Base-by-base conservation (phyloP, 345 rosid genomes). In the Erucastrum elatum region DNA sequence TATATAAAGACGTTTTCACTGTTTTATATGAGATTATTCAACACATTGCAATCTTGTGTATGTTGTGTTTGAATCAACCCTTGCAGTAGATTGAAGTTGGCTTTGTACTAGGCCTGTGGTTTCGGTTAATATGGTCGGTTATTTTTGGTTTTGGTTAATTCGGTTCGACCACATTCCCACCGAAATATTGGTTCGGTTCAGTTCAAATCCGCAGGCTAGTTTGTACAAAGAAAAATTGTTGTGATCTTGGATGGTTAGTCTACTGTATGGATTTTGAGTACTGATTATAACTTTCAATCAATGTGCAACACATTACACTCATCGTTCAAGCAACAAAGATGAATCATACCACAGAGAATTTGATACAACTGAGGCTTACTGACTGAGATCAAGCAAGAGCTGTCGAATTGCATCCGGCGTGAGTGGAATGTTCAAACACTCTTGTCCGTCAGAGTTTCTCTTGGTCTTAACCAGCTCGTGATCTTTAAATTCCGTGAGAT, bases 401-500 rank as follows among this genome's bases (percentile, higher is more conserved):
- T 91, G 94, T 53, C 82, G 82, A 4, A 93, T 82, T 10, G 96
- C 91, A 41, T 91, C 96, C 0, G 81, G 63, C 6, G 98, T 41
- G 53, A 95, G 97, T 74, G 92, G 92, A 73, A 93, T 86, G 62
- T 75, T 81, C 56, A 93, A 81, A 89, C 98, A 93, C 76, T 93
- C 99, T 82, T 93, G 98, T 46, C 98, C 98, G 80, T 95, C 98
- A 0, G 86, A 64, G 72, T 85, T 81, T 85, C 90, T 87, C 83
- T 80, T 87, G 53, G 85, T 89, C 87, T 91, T 95, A 39, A 95
- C 94, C 69, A 95, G 84, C 65, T 93, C 98, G 13, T 91, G 98
- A 84, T 95, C 99, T 84, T 91, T 95, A 78, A 91, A 91, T 71
- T 95, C 99, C 5, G 92, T 91, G 85, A 95, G 82, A 82, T 95